Evolutionary conservation across 768 basidiomycete genomes (phyloP).

Genomic region (Suillus variegatus): DNA sequence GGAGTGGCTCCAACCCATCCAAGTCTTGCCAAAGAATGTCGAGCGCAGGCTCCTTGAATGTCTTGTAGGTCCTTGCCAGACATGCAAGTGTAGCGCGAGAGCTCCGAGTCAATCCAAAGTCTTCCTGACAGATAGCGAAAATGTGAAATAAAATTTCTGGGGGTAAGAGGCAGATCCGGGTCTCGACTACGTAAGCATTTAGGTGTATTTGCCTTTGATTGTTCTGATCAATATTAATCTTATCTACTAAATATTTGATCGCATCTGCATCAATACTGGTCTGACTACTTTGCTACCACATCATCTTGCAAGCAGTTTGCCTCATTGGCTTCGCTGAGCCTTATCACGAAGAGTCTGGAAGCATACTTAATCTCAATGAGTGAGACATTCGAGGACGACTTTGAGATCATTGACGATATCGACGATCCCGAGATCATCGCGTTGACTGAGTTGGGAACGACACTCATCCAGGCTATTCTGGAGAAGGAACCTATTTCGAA

Average conservation of each 20-base stretch:
- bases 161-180: not conserved
- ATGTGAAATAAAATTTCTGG: not conserved
- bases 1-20: not conserved
- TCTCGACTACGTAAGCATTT: not conserved
- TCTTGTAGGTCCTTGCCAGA: not conserved
- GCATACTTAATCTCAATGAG: not conserved
- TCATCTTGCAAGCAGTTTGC: not conserved
- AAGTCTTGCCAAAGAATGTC: not conserved
- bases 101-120: not conserved
- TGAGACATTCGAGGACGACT: constrained; percentile 11
- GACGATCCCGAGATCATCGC: constrained; percentile 42
- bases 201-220: not conserved
- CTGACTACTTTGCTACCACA: not conserved
- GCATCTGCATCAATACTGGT: not conserved
- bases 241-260: not conserved
- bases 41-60: not conserved
- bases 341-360: not conserved
- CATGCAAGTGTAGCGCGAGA: not conserved
- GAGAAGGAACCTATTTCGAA: constrained; percentile 42
- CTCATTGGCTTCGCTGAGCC: not conserved
- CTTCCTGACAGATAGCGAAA: not conserved
- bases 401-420: constrained; percentile 22
- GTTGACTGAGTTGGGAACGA: constrained; percentile 57
- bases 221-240: not conserved
- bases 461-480: constrained; percentile 61